Conservation (phyloP, 331 rosid species). For the Quercus lobata region DNA sequence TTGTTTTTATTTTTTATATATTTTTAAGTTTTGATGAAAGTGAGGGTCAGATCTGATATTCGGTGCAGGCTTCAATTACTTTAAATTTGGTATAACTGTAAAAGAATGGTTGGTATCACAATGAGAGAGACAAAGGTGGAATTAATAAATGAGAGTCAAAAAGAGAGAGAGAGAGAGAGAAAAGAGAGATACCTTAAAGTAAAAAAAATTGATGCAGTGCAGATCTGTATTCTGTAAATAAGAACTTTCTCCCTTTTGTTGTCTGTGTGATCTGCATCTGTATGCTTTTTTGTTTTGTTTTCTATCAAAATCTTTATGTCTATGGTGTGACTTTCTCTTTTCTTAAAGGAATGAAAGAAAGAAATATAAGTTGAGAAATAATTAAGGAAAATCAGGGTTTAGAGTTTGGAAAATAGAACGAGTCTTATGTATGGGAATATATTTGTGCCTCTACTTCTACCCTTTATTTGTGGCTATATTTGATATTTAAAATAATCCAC, state of each 20-base stretch:
- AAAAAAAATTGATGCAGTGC: neutral
- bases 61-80: conserved; percentile 23
- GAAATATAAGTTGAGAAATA: no score
- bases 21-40: neutral
- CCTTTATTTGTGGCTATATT: neutral
- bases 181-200: neutral
- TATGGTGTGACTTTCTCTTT: neutral
- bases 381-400: neutral
- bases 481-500: no score
- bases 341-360: neutral
- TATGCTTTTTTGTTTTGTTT: neutral
- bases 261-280: neutral
- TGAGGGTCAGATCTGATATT: neutral
- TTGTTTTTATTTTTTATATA: neutral
- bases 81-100: neutral
- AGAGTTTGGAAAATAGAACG: conserved; percentile 5
- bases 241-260: conserved; percentile 6
- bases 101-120: neutral
- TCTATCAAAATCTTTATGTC: neutral
- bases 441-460: neutral
- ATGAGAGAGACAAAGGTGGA: neutral
- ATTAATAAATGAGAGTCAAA: neutral
- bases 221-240: conserved; percentile 12
- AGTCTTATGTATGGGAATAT: conserved; percentile 24
- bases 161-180: neutral